These are phyloP conservation scores for Trichoderma sp. DNA, from an alignment of 2,329 filamentous ascomycete genomes.

Conservation along the genomic window DNA sequence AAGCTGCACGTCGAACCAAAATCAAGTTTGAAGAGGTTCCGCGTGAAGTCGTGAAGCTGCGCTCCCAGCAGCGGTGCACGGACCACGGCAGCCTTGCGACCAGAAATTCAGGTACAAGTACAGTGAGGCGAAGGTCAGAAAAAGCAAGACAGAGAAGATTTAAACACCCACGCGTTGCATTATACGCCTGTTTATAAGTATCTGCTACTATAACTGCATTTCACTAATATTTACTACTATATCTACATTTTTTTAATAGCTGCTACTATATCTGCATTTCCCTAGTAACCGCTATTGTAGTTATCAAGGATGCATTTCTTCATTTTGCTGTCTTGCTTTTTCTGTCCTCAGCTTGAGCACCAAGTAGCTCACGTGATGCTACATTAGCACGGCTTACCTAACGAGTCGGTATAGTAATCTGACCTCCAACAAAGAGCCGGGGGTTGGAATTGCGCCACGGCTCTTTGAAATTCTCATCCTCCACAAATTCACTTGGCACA, in stretches of 20 bases:
- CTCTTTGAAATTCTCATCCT: neutral
- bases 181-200: no score
- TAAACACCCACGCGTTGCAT: no score
- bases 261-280: no score
- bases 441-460: conserved; percentile 5
- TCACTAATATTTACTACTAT: no score
- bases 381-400: neutral
- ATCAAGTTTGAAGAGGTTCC: conserved; percentile 5
- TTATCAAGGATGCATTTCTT: no score
- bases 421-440: neutral
- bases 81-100: conserved; percentile 19
- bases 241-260: no score
- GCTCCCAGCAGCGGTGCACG: conserved; percentile 11
- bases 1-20: conserved; percentile 5
- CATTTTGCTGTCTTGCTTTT: no score
- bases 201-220: no score
- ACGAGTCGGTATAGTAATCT: neutral
- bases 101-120: neutral
- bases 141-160: no score
- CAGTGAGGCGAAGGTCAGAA: no score
- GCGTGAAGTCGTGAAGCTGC: conserved; percentile 20
- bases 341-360: neutral
- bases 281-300: no score
- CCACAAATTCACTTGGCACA: conserved; percentile 2
- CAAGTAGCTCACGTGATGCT: conserved; percentile 10